Evolutionary conservation across 1,139 yeast species (phyloP), one percentile per base, ranked within the genome.

Genomic region (Lodderomyces oxycetoniae): DNA sequence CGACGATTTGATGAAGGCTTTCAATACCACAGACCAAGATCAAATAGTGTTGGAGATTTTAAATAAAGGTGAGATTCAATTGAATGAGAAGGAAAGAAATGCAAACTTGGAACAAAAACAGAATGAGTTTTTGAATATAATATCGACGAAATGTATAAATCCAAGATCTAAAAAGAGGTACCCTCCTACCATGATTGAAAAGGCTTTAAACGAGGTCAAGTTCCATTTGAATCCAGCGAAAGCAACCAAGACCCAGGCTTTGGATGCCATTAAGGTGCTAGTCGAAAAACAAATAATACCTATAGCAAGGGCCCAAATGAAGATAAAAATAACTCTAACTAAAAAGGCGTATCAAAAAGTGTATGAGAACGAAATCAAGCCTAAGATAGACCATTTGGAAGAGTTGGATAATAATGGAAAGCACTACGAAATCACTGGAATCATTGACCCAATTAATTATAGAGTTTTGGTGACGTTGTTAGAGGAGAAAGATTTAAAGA

Each of bases 301-400:
- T 8, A 89, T 91, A 42, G 94, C 88, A 0, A 72, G 98, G 46
- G 97, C 98, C 0, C 83, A 84, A 49, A 91, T 91, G 98, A 80
- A 87, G 59, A 72, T 91, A 19, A 77, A 80, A 46, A 65, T 85
- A 10, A 58, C 70, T 0, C 51, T 80, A 22, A 59, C 67, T 16
- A 66, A 67, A 10, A 73, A 76, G 35, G 77, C 76, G 2, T 72
- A 76, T 50, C 64, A 61, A 25, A 61, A 71, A 38, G 50, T 59
- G 3, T 67, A 54, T 40, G 63, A 61, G 9, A 78, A 69, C n/a
- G 70, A 65, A 34, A 55, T 82, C 26, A 67, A 63, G 42, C 72
- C 73, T 3, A 53, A 74, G 40, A 50, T 79, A 14, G 82, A 71
- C 31, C 67, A 63, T 21, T 59, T 80, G 14, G 83, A 75, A 38